Percentiles rank a stretch among this genome's conserved stretches.
phyloP scores from a whole-genome alignment of 2,329 filamentous ascomycete genomes.

The Fonsecaea multimorphosa region DNA sequence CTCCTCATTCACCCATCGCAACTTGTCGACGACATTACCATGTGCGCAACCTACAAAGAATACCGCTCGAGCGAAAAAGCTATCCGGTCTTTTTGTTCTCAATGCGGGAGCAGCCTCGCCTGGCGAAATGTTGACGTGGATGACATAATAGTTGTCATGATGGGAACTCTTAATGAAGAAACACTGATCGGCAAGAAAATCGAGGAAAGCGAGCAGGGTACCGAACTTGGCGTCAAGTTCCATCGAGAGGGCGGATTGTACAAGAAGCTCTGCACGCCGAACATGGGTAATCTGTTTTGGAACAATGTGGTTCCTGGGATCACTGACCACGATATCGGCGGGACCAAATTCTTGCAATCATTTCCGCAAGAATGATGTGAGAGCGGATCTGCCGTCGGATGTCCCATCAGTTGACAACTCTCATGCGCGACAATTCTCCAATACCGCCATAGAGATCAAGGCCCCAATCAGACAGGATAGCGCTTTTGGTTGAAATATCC shows the following conservation, averaged over 20 bases:
- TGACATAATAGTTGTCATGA: constrained; percentile 27
- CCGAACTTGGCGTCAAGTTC: constrained; percentile 30
- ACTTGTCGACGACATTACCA: constrained; percentile 28
- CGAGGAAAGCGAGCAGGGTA: constrained; percentile 26
- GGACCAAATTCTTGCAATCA: constrained; percentile 22
- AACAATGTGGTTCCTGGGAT: constrained; percentile 31
- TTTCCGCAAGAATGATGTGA: constrained; percentile 18
- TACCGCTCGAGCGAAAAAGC: constrained; percentile 27
- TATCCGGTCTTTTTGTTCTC: constrained; percentile 28
- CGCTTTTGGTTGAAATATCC: neutral
- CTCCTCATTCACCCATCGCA: constrained; percentile 28
- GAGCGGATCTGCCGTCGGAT: constrained; percentile 3
- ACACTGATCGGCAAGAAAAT: constrained; percentile 30
- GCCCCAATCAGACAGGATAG: neutral
- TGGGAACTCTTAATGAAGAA: constrained; percentile 32
- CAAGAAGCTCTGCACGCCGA: constrained; percentile 24
- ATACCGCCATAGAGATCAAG: neutral
- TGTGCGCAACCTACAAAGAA: constrained; percentile 27
- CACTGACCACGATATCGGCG: constrained; percentile 30
- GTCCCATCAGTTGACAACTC: neutral
- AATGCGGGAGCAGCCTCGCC: constrained; percentile 32
- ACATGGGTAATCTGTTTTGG: constrained; percentile 32
- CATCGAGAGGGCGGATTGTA: constrained; percentile 18
- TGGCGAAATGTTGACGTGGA: constrained; percentile 31
- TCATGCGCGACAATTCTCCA: neutral